Evolutionary conservation across 2,329 filamentous ascomycete genomes (phyloP).

Genomic region (Penicillium sp.): DNA sequence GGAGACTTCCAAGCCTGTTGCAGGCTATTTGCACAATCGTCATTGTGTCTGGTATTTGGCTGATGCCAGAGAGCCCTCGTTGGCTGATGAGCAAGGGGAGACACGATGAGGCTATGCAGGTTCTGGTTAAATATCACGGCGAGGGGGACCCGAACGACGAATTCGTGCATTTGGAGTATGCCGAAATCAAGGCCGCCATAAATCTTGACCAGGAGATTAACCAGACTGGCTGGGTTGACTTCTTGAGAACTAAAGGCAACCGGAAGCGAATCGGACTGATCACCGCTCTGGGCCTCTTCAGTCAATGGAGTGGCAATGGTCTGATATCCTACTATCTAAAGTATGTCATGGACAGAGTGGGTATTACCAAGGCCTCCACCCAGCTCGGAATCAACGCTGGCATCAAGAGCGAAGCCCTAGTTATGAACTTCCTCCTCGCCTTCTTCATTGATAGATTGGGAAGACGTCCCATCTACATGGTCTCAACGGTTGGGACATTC

Average conservation of each 20-base stretch:
- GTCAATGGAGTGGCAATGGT: constrained; percentile 55
- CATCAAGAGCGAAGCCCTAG: constrained; percentile 38
- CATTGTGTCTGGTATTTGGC: constrained; percentile 11
- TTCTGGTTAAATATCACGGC: constrained; percentile 17
- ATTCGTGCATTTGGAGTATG: constrained; percentile 18
- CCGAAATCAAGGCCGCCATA: constrained; percentile 30
- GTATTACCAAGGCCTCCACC: constrained; percentile 35
- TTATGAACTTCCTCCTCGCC: constrained; percentile 34
- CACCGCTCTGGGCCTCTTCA: constrained; percentile 53
- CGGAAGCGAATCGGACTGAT: constrained; percentile 53
- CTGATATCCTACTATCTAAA: constrained; percentile 40
- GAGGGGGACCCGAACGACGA: constrained; percentile 13
- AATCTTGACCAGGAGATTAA: constrained; percentile 45
- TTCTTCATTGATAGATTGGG: constrained; percentile 40
- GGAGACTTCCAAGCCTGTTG: constrained; percentile 21
- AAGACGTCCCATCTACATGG: constrained; percentile 43
- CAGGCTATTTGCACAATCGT: constrained; percentile 20
- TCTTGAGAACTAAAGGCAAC: constrained; percentile 49
- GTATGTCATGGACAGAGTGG: constrained; percentile 36
- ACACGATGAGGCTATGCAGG: constrained; percentile 10
- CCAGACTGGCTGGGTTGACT: constrained; percentile 41
- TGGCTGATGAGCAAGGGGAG: constrained; percentile 13
- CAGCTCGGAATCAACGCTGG: constrained; percentile 43
- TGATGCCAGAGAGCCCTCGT: constrained; percentile 19
- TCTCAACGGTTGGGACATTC: constrained; percentile 42